A percentile compares a stretch with the other conserved stretches of the same genome.
phyloP scores from a whole-genome alignment of 2,329 filamentous ascomycete species.

The Alternaria arbusti region DNA sequence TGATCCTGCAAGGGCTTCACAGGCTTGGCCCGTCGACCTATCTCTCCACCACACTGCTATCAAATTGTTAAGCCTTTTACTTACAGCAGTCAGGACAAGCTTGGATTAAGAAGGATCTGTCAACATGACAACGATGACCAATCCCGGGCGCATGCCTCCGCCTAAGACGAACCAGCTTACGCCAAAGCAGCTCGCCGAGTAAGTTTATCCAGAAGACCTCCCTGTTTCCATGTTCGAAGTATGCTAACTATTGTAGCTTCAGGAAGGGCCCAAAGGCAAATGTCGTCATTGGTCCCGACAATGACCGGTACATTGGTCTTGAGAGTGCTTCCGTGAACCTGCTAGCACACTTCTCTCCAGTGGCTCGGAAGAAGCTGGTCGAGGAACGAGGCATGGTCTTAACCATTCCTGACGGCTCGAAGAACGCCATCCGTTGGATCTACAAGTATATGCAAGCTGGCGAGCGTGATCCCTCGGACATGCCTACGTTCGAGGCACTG shows the following conservation, averaged over 20 bases:
- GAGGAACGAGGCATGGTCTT: conserved; percentile 6
- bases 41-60: background rate
- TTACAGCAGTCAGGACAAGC: background rate
- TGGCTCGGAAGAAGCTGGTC: conserved; percentile 21
- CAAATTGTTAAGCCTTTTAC: background rate
- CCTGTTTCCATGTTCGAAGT: no score
- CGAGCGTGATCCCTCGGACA: conserved; percentile 12
- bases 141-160: background rate
- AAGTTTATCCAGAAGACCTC: background rate
- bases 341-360: conserved; percentile 23
- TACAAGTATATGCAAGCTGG: conserved; percentile 33
- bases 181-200: conserved; percentile 1
- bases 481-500: conserved; percentile 16
- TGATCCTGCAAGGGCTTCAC: no score
- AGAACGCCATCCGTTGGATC: conserved; percentile 26
- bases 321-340: conserved; percentile 23
- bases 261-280: conserved; percentile 24
- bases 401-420: conserved; percentile 19
- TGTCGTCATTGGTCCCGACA: conserved; percentile 20
- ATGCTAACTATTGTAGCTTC: background rate
- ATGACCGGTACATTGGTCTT: conserved; percentile 24
- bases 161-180: background rate
- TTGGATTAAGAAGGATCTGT: background rate
- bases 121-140: background rate
- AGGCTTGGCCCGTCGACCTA: background rate